Conservation (phyloP, 2,329 filamentous ascomycete species). For the Neoascochyta sp. region DNA sequence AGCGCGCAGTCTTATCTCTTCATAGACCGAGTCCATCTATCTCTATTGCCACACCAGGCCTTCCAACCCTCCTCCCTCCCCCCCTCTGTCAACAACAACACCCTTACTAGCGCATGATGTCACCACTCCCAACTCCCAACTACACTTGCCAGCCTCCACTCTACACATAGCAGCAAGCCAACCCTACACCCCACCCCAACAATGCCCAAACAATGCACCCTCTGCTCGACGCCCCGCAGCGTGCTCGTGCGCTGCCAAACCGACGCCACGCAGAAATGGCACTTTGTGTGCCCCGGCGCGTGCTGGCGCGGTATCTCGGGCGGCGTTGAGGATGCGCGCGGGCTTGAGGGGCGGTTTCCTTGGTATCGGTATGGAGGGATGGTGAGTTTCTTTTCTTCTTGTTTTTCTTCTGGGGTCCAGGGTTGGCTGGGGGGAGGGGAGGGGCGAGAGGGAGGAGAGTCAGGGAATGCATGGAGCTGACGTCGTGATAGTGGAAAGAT, state of each 20-base stretch:
- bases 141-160: background rate
- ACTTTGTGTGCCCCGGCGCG: conserved; percentile 44
- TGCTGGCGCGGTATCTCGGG: conserved; percentile 46
- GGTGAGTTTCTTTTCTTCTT: conserved; percentile 23
- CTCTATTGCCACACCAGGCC: too few species aligned
- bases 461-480: too few species aligned
- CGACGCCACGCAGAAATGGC: conserved; percentile 40
- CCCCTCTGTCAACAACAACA: too few species aligned
- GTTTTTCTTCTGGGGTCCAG: background rate
- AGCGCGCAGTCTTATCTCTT: too few species aligned
- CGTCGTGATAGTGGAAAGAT: conserved; percentile 38
- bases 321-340: conserved; percentile 41
- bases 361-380: conserved; percentile 31
- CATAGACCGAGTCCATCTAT: too few species aligned
- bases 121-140: conserved; percentile 7
- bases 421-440: conserved; percentile 14
- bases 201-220: conserved; percentile 40
- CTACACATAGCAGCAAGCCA: too few species aligned
- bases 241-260: conserved; percentile 46
- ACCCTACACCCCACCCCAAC: background rate
- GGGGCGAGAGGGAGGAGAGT: conserved; percentile 1
- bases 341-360: conserved; percentile 14
- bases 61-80: too few species aligned
- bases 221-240: conserved; percentile 37
- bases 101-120: conserved; percentile 6